These are phyloP conservation scores for Cucurbita maxima DNA, from an alignment of 306 rosid species.

Conservation along the genomic window DNA sequence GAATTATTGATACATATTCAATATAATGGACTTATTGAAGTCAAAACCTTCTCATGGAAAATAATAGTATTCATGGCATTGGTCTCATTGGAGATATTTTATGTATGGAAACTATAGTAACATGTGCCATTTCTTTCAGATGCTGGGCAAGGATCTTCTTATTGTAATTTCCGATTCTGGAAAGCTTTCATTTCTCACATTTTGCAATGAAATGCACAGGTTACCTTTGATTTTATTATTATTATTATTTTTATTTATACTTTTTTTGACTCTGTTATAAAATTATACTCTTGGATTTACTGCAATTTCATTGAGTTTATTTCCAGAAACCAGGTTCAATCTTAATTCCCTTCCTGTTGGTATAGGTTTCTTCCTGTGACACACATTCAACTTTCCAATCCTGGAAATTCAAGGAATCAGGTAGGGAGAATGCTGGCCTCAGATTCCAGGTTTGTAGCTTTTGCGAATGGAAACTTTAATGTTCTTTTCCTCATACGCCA, in stretches of 20 bases:
- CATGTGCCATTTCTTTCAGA: slow-evolving; percentile 22
- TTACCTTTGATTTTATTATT: slow-evolving; percentile 12
- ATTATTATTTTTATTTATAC: background rate
- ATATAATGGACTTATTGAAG: background rate
- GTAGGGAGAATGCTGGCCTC: slow-evolving; percentile 75
- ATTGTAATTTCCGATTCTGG: slow-evolving; percentile 89
- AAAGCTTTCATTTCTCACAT: slow-evolving; percentile 78
- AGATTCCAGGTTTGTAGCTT: slow-evolving; percentile 53
- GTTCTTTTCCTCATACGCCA: background rate
- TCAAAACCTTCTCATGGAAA: background rate
- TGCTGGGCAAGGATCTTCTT: slow-evolving; percentile 70
- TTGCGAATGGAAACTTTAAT: slow-evolving; percentile 1
- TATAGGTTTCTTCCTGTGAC: slow-evolving; percentile 63
- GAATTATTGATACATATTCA: background rate
- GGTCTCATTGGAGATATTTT: background rate
- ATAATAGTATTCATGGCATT: background rate
- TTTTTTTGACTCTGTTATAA: background rate
- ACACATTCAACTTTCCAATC: slow-evolving; percentile 62
- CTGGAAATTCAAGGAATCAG: slow-evolving; percentile 62
- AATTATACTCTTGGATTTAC: background rate
- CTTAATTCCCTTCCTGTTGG: slow-evolving; percentile 4
- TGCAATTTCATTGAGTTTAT: background rate
- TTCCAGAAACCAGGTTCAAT: slow-evolving; percentile 1
- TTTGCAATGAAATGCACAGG: slow-evolving; percentile 97
- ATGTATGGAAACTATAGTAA: slow-evolving; percentile 3